Base-by-base conservation (phyloP, 23 red algal species). In the Chondrus crispus region DNA sequence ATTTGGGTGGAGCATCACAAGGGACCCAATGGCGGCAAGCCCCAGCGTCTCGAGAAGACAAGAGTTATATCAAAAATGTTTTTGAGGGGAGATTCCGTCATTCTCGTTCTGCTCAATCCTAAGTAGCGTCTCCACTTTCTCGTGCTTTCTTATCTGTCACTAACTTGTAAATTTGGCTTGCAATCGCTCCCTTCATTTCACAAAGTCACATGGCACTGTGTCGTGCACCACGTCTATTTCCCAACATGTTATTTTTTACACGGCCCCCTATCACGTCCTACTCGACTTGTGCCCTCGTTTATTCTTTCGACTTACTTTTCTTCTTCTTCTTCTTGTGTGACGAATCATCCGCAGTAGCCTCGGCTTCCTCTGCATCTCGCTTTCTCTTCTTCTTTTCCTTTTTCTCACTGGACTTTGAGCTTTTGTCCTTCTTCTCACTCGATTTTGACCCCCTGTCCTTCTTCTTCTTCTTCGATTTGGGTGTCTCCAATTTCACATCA, bases 61-160 rank as follows among this genome's bases (percentile, higher is more conserved):
- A 80, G 96, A 33, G 70, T 94, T 49, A 98, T 98, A 51, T 87
- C 91, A 30, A 98, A 98, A 79, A 88, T 98, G 91, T 98, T 98
- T 90, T 76, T 98, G 35, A 76, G 96, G 16, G 96, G 96, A 33
- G 96, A 98, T 50, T 95, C 91, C 35, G 96, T 98, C 8, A 88
- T 98, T 47, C 84, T 98, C 29, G 96, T 98, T 18, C 69, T 98
- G 10, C 30, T 84, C 32, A 95, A 94, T 53, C 96, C 96, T n/a
- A 80, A 94, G 62, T 98, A 62, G 92, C 33, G 6, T 32, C 43
- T 66, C n/a, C n/a, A n/a, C n/a, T n/a, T n/a, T n/a, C n/a, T n/a
- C n/a, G n/a, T n/a, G n/a, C n/a, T n/a, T n/a, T n/a, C n/a, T n/a
- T n/a, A n/a, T n/a, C n/a, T n/a, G n/a, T n/a, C n/a, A n/a, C n/a